Percentiles rank a stretch among this genome's conserved stretches.
Evolutionary conservation across 2,329 filamentous ascomycete species (phyloP).

Genomic region (Ophiocordyceps camponoti-rufipedis): DNA sequence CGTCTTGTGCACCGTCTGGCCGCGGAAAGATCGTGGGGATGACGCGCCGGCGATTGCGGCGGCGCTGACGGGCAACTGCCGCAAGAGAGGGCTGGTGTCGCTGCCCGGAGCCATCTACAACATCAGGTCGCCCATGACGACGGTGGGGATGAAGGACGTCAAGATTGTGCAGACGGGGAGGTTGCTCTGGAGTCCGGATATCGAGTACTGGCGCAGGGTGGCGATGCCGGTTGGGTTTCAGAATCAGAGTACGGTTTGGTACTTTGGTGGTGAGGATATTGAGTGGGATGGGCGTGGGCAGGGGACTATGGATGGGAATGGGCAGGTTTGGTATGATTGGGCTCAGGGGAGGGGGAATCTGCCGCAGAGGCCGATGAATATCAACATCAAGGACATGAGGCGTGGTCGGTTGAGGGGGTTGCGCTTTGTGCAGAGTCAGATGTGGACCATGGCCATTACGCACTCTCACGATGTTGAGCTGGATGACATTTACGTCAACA

Average conservation of each 20-base stretch:
- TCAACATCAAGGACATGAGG: conserved; percentile 23
- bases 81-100: conserved; percentile 12
- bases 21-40: conserved; percentile 9
- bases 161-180: conserved; percentile 24
- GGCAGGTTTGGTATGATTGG: conserved; percentile 40
- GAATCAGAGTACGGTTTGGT: conserved; percentile 35
- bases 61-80: conserved; percentile 14
- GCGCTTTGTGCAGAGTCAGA: conserved; percentile 36
- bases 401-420: conserved; percentile 29
- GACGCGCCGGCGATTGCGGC: conserved; percentile 13
- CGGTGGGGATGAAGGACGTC: conserved; percentile 13
- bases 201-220: conserved; percentile 31
- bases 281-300: conserved; percentile 27
- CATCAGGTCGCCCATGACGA: conserved; percentile 17
- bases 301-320: conserved; percentile 40
- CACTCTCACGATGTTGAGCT: conserved; percentile 26
- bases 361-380: conserved; percentile 30
- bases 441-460: conserved; percentile 40
- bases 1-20: conserved; percentile 12
- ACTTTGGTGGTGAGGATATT: conserved; percentile 33
- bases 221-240: conserved; percentile 34
- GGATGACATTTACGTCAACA: conserved; percentile 34
- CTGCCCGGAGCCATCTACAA: conserved; percentile 14
- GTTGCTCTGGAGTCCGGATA: conserved; percentile 23
- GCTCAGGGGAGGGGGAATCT: conserved; percentile 24